A percentile compares a stretch with the other conserved stretches of the same genome.
Conservation (phyloP, 2,329 filamentous ascomycete genomes). For the Talaromyces sp. region DNA sequence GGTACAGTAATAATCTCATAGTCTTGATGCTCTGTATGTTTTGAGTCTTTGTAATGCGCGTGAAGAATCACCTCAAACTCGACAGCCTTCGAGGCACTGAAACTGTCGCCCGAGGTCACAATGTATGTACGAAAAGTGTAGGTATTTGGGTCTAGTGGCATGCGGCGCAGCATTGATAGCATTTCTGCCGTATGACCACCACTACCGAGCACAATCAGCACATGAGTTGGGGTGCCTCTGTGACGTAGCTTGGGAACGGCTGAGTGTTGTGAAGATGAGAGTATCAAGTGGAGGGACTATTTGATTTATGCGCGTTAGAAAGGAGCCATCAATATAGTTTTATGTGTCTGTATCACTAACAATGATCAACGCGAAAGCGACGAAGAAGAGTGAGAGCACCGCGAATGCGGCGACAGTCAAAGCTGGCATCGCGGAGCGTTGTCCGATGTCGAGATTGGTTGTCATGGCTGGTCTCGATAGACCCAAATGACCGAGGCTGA, state of each 20-base stretch:
- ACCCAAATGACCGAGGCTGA: neutral
- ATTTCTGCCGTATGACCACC: constrained; percentile 96
- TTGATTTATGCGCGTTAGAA: constrained; percentile 13
- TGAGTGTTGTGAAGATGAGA: constrained; percentile 31
- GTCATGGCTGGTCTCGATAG: neutral
- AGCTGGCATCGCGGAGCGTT: neutral
- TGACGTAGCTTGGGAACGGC: constrained; percentile 30
- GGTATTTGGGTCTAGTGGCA: constrained; percentile 44
- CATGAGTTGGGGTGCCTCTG: constrained; percentile 49
- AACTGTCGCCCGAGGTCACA: constrained; percentile 70
- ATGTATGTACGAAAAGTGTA: constrained; percentile 74
- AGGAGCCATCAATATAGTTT: neutral
- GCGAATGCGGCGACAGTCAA: neutral
- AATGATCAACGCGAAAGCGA: constrained; percentile 2
- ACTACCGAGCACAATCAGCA: constrained; percentile 81
- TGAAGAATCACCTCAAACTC: constrained; percentile 57
- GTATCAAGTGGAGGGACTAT: constrained; percentile 27
- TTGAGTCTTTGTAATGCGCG: constrained; percentile 9
- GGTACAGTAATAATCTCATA: constrained; percentile 55
- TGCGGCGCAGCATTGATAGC: constrained; percentile 73
- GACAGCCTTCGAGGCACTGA: constrained; percentile 62
- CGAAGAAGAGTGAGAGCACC: constrained; percentile 1
- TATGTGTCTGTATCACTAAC: neutral
- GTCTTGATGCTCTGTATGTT: neutral
- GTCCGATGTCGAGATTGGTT: neutral